Evolutionary conservation across 1,139 yeast genomes (phyloP).

Genomic region (Saccharomyces hybrid): DNA sequence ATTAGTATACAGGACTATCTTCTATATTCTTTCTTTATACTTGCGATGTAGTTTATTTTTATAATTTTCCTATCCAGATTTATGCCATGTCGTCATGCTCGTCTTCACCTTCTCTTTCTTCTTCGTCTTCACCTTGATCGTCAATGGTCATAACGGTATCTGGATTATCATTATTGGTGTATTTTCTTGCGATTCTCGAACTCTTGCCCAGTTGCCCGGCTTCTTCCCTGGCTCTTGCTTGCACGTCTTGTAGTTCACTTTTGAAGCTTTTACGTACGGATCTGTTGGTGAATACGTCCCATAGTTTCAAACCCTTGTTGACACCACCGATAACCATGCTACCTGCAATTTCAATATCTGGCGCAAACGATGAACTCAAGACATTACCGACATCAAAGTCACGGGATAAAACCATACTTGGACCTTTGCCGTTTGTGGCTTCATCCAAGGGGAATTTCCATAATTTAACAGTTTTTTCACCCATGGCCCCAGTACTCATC

Average conservation of each 20-base stretch:
- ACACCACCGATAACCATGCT: slow-evolving; percentile 85
- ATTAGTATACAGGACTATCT: slow-evolving; percentile 6
- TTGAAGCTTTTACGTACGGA: slow-evolving; percentile 67
- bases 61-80: slow-evolving; percentile 11
- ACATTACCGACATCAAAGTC: slow-evolving; percentile 96
- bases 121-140: slow-evolving; percentile 52
- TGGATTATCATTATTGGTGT: slow-evolving; percentile 38
- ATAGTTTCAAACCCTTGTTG: slow-evolving; percentile 72
- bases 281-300: slow-evolving; percentile 83
- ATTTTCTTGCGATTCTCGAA: slow-evolving; percentile 69
- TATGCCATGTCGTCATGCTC: slow-evolving; percentile 5
- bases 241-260: slow-evolving; percentile 46
- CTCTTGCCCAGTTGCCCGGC: slow-evolving; percentile 50
- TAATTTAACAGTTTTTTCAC: slow-evolving; percentile 75
- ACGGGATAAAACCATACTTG: slow-evolving; percentile 83
- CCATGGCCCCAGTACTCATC: slow-evolving; percentile 83
- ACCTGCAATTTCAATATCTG: slow-evolving; percentile 82
- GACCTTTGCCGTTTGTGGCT: slow-evolving; percentile 42
- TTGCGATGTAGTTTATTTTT: slow-evolving; percentile 2
- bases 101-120: slow-evolving; percentile 31
- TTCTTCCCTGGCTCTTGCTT: slow-evolving; percentile 48
- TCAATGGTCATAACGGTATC: slow-evolving; percentile 58
- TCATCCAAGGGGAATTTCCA: slow-evolving; percentile 60
- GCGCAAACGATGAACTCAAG: slow-evolving; percentile 72
- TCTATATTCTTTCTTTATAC: slow-evolving; percentile 5